phyloP scores from a whole-genome alignment of 305 asterid genomes.

The Fraxinus albicans region DNA sequence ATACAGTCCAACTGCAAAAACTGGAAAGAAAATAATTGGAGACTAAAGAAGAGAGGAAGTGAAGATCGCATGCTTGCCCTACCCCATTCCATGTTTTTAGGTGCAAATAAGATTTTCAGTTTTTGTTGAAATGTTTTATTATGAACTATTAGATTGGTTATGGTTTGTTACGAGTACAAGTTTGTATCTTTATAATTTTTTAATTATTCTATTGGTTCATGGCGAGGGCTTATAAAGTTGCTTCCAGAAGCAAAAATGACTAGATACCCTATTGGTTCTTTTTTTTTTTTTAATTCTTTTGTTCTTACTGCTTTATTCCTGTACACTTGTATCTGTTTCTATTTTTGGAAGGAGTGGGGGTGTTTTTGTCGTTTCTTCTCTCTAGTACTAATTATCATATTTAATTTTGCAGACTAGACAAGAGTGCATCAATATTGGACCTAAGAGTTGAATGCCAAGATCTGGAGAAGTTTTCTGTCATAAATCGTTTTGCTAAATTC shows the following conservation, averaged over 20 bases:
- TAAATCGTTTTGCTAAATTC: conserved; percentile 83
- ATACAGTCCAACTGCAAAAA: neutral
- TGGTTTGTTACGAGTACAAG: neutral
- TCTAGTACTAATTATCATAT: neutral
- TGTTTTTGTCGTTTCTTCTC: neutral
- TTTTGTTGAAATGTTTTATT: neutral
- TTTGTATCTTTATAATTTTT: neutral
- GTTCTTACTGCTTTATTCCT: neutral
- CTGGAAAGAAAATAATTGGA: neutral
- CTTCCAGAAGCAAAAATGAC: neutral
- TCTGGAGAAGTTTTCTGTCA: conserved; percentile 77
- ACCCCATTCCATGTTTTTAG: neutral
- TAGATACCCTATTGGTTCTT: neutral
- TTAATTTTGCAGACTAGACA: conserved; percentile 58
- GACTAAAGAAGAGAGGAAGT: neutral
- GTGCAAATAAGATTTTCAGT: neutral
- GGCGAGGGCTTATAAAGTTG: neutral
- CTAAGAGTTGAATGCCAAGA: conserved; percentile 78
- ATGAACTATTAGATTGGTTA: neutral
- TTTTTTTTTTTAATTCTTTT: neutral
- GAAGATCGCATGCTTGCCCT: neutral
- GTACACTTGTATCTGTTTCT: neutral
- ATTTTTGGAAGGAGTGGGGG: neutral
- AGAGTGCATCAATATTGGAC: conserved; percentile 67
- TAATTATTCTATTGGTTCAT: neutral